These are phyloP conservation scores for Yarrowia osloensis DNA, from an alignment of 805 yeast species.

Conservation along the genomic window DNA sequence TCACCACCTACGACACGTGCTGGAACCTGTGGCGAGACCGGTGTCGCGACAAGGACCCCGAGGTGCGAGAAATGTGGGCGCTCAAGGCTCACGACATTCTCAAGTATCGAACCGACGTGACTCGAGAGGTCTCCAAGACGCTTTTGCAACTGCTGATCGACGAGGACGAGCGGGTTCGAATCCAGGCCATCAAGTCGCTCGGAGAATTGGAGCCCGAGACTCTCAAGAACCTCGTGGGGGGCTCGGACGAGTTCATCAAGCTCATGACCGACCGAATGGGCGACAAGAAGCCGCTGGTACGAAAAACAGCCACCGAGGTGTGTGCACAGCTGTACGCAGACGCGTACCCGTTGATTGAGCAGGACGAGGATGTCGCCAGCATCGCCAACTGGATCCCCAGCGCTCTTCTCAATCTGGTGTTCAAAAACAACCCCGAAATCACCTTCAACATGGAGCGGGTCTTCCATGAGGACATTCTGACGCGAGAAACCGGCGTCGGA, in stretches of 20 bases:
- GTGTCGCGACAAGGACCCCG: constrained; percentile 64
- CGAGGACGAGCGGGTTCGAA: constrained; percentile 70
- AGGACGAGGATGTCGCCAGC: constrained; percentile 42
- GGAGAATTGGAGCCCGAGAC: constrained; percentile 47
- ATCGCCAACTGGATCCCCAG: constrained; percentile 61
- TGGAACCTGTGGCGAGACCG: constrained; percentile 76
- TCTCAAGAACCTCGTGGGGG: constrained; percentile 50
- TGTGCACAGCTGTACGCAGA: constrained; percentile 59
- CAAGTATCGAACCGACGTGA: constrained; percentile 46
- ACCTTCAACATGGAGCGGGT: constrained; percentile 64
- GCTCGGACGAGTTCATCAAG: constrained; percentile 5
- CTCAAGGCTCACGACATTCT: constrained; percentile 56
- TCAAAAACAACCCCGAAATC: constrained; percentile 69
- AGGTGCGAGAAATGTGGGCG: constrained; percentile 71
- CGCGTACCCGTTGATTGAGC: constrained; percentile 38
- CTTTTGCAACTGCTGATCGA: constrained; percentile 75
- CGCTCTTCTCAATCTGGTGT: constrained; percentile 62
- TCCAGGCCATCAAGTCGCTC: constrained; percentile 57
- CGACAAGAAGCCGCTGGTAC: constrained; percentile 66
- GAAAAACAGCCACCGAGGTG: constrained; percentile 58
- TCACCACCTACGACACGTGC: constrained; percentile 56
- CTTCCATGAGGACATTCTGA: constrained; percentile 61
- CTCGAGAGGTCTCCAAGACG: constrained; percentile 26
- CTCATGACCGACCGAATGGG: constrained; percentile 63
- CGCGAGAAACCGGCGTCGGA: constrained; percentile 48